Base-by-base conservation (phyloP, 257 asterid species). In the Echium plantagineum region DNA sequence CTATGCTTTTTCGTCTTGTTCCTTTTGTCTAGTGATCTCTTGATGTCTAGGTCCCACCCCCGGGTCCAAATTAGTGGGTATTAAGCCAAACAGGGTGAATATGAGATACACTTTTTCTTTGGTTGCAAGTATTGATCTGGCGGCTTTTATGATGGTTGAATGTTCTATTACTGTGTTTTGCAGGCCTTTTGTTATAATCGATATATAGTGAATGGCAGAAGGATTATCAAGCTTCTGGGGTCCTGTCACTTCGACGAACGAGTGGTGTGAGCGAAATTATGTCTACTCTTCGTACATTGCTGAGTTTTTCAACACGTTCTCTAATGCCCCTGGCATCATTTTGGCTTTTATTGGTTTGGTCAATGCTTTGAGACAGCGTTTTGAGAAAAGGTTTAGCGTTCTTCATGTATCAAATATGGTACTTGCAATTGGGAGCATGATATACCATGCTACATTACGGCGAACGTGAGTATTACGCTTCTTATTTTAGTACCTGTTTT, bases 201-300 rank as follows among this genome's bases (percentile, higher is more conserved):
- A 28, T 28, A 28, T 28, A 28, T 6, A 28, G 32, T 28, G 70
- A 63, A 90, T 90, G 98, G 87, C 82, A 24, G 32, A 28, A 28
- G 32, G 32, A 28, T 28, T 28, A 28, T 81, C 96, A 66, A 85
- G 86, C 72, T 90, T 90, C 61, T 90, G 96, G 96, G 98, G 98
- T 20, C 96, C 98, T 42, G 96, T 90, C 58, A 90, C 98, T 48
- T 85, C 98, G 55, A 75, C 90, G 6, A 91, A 82, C 49, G 98
- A 90, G 77, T 90, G 98, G 98, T 90, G 98, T 74, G 98, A 90
- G 83, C 80, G 80, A 61, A 90, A 90, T 71, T 90, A 90, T 78
- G 83, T 75, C 60, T 75, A 83, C 90, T 83, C 98, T 10, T 81
- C 96, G 70, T 90, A 85, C 61, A 71, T 90, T 58, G 98, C 98